Base-by-base conservation (phyloP, 192 early-diverging fungal genomes). In the Coemansia sp. region DNA sequence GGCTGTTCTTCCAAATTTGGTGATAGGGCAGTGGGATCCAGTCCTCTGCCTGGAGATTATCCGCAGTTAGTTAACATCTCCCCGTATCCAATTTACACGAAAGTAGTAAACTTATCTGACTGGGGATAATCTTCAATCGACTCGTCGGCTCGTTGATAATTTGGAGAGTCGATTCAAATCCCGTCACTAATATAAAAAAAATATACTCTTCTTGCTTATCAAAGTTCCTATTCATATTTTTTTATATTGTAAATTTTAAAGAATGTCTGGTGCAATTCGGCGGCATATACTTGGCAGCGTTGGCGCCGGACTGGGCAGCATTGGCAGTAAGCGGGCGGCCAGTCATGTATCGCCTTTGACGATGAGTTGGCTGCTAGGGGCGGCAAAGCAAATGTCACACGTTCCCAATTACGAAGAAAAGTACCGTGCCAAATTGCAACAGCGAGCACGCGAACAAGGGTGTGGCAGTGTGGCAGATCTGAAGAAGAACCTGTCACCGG, bases 351-450 rank as follows among this genome's bases (percentile, higher is more conserved):
- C 79, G 31, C 68, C 74, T 22, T 64, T 81, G 53, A 33, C 64
- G 27, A 58, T 66, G 53, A 47, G 64, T 47, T 39, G 61, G 38
- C 55, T 82, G 65, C 31, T 69, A 38, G n/a, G 40, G 33, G 60
- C 65, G 16, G 58, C 58, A 31, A 84, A 78, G 71, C 80, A 61
- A 27, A 70, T 84, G 77, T 84, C 82, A 18, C 77, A 87, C 61
- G 66, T 86, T 16, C 82, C 82, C 7, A 69, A 89, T 68, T 86
- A 85, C 66, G 81, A 86, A 33, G 77, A 85, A 24, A 93, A 91
- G 75, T 93, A 93, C 84, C 83, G 78, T 9, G 79, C 86, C 4
- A 90, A 91, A 79, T 80, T 93, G 71, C 70, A 85, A 46, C 68
- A 78, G 44, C 78, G 74, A 34, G 89, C 88, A 16, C 78, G 85